A percentile compares a stretch with the other conserved stretches of the same genome.
These are phyloP conservation scores for Podaxis sp. DNA, from an alignment of 768 basidiomycete genomes.

Conservation along the genomic window DNA sequence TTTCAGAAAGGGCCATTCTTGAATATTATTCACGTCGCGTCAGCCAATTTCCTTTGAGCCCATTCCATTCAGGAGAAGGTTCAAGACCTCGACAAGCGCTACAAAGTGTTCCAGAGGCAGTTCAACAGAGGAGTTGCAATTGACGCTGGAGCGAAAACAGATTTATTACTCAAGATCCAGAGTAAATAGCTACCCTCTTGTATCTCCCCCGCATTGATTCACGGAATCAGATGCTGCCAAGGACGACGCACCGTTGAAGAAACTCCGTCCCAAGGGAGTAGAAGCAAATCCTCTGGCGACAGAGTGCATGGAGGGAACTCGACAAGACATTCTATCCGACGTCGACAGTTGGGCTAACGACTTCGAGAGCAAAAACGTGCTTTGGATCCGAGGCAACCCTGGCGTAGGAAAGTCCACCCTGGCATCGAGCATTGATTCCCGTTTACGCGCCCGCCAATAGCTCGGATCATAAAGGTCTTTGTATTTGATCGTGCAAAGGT, in stretches of 20 bases:
- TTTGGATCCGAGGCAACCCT: conserved; percentile 19
- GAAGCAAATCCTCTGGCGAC: not conserved
- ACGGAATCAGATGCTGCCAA: conserved; percentile 8
- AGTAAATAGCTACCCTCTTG: conserved; percentile 2
- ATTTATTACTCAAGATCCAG: conserved; percentile 12
- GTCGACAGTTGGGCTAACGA: conserved; percentile 15
- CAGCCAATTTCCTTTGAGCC: conserved; percentile 12
- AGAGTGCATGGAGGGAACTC: conserved; percentile 15
- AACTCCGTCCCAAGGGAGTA: conserved; percentile 12
- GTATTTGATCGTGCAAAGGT: conserved; percentile 15
- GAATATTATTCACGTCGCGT: not conserved
- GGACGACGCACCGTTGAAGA: conserved; percentile 13
- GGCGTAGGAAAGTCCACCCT: conserved; percentile 22
- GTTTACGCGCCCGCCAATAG: not conserved
- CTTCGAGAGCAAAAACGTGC: conserved; percentile 15
- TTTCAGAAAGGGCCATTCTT: not conserved
- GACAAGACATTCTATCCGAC: conserved; percentile 5
- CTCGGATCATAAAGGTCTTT: conserved; percentile 16
- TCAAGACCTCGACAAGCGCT: conserved; percentile 15
- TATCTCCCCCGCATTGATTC: not conserved
- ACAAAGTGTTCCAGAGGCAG: conserved; percentile 17
- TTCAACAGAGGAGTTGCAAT: conserved; percentile 21
- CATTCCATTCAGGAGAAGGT: conserved; percentile 13
- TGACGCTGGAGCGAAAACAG: conserved; percentile 15
- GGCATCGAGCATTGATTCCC: conserved; percentile 11